These are phyloP conservation scores for Yamadazyma aaseri DNA, from an alignment of 1,139 yeast species.

Conservation along the genomic window DNA sequence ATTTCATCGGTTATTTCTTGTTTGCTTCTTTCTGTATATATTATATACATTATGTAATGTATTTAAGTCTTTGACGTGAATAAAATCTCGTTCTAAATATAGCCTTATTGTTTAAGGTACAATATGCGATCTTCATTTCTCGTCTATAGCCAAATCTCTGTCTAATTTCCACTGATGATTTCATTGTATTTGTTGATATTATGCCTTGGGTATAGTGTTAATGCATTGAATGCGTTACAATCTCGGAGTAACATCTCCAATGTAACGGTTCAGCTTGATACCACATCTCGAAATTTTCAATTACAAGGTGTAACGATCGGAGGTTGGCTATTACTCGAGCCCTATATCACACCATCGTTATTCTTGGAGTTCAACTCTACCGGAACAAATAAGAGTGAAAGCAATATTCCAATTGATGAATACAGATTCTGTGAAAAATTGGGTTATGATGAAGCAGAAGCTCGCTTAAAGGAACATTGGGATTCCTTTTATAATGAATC, in stretches of 20 bases:
- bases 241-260: neutral
- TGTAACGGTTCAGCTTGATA: conserved; percentile 6
- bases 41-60: neutral
- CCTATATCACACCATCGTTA: conserved; percentile 81
- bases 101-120: too few species aligned
- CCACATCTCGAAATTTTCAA: conserved; percentile 13
- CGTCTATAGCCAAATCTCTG: too few species aligned
- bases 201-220: too few species aligned
- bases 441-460: conserved; percentile 59
- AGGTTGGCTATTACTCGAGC: conserved; percentile 87
- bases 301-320: conserved; percentile 81
- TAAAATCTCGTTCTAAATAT: too few species aligned
- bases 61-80: neutral
- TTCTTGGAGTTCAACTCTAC: conserved; percentile 48
- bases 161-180: too few species aligned
- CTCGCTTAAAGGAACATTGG: conserved; percentile 72
- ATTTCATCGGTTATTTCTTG: neutral
- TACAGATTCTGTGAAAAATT: conserved; percentile 64
- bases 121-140: too few species aligned
- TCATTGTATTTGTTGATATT: too few species aligned
- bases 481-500: conserved; percentile 68
- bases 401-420: conserved; percentile 77
- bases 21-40: conserved; percentile 1
- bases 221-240: too few species aligned
- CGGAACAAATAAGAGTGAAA: conserved; percentile 25